A percentile compares a stretch with the other conserved stretches of the same genome.
These are phyloP conservation scores for Neurospora sp. DNA, from an alignment of 495 filamentous ascomycete species.

Conservation along the genomic window DNA sequence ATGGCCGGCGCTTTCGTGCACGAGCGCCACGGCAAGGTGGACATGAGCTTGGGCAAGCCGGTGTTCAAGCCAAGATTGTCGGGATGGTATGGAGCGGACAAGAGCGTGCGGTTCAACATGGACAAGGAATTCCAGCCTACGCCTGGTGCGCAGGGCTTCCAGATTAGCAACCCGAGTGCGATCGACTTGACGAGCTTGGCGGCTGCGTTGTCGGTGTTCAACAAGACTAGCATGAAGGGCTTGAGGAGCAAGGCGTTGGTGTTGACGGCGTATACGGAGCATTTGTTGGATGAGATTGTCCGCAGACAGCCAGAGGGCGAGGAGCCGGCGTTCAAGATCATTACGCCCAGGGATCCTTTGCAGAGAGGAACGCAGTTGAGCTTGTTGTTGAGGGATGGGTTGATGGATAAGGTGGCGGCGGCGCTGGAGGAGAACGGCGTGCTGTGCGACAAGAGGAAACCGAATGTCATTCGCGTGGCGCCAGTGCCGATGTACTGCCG, in stretches of 20 bases:
- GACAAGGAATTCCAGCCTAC: constrained; percentile 62
- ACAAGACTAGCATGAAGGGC: constrained; percentile 51
- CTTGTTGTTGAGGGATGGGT: constrained; percentile 50
- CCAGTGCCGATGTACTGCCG: constrained; percentile 82
- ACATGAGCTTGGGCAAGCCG: constrained; percentile 15
- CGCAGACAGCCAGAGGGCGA: constrained; percentile 18
- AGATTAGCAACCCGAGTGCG: constrained; percentile 54
- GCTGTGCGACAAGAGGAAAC: constrained; percentile 75
- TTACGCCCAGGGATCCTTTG: constrained; percentile 65
- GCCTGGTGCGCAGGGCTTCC: constrained; percentile 53
- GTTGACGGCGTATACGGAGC: constrained; percentile 70
- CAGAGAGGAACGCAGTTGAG: constrained; percentile 81
- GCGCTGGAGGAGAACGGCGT: constrained; percentile 57
- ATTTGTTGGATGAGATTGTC: constrained; percentile 41
- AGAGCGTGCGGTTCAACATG: constrained; percentile 66
- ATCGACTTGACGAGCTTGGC: constrained; percentile 55
- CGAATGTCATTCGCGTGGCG: constrained; percentile 78
- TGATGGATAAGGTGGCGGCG: constrained; percentile 59
- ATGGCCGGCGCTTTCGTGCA: constrained; percentile 84
- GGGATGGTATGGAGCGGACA: constrained; percentile 82
- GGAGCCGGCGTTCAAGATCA: constrained; percentile 52
- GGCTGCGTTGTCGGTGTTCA: constrained; percentile 69
- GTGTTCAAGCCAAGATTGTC: constrained; percentile 40
- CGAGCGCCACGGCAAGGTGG: constrained; percentile 52
- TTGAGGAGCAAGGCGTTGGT: constrained; percentile 62